Conservation (phyloP, 495 filamentous ascomycete species). For the Penicillium coprophilum region DNA sequence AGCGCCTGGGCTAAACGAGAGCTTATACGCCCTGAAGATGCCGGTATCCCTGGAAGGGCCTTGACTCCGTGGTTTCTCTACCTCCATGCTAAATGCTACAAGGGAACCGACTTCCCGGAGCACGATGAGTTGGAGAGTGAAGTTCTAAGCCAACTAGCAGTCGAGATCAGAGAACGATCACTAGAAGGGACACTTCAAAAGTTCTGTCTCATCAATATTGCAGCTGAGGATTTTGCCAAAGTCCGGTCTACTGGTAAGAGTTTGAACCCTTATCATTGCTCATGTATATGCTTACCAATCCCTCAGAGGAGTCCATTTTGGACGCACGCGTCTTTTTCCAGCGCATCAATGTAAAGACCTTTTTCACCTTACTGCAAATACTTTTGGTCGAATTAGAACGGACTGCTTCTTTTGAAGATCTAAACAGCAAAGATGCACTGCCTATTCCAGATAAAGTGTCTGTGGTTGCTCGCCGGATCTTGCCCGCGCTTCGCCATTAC, state of each 20-base stretch:
- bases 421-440: slow-evolving; percentile 29
- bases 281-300: slow-evolving; percentile 25
- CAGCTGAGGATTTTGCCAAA: slow-evolving; percentile 71
- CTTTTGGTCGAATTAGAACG: slow-evolving; percentile 67
- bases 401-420: slow-evolving; percentile 48
- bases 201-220: slow-evolving; percentile 81
- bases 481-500: slow-evolving; percentile 71
- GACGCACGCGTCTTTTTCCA: slow-evolving; percentile 71
- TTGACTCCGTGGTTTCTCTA: slow-evolving; percentile 81
- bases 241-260: slow-evolving; percentile 60
- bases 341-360: slow-evolving; percentile 77
- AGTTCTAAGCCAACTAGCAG: slow-evolving; percentile 71
- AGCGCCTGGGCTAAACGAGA: slow-evolving; percentile 60
- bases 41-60: slow-evolving; percentile 49
- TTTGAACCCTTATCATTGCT: slow-evolving; percentile 3
- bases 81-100: slow-evolving; percentile 81
- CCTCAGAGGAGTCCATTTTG: slow-evolving; percentile 39
- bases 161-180: slow-evolving; percentile 68
- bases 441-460: slow-evolving; percentile 57
- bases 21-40: slow-evolving; percentile 53
- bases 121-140: slow-evolving; percentile 86
- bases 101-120: slow-evolving; percentile 65
- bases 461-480: slow-evolving; percentile 59
- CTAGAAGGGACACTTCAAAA: slow-evolving; percentile 69
- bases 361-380: slow-evolving; percentile 72